These are phyloP conservation scores for Suhomyces bolitotheri DNA, from an alignment of 1,139 yeast genomes.

Conservation along the genomic window DNA sequence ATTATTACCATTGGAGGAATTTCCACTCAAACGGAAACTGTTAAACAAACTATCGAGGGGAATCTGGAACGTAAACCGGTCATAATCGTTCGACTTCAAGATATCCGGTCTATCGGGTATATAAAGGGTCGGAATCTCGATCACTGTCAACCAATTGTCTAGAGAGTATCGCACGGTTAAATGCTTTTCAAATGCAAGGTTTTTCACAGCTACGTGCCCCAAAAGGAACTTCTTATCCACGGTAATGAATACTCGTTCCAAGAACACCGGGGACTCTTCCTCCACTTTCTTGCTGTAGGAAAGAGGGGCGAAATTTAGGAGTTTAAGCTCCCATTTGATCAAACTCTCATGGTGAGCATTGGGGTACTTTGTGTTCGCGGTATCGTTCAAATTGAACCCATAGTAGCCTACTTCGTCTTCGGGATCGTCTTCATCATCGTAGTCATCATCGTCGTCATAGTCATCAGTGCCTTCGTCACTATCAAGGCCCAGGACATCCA, in stretches of 20 bases:
- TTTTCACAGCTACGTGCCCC: slow-evolving; percentile 75
- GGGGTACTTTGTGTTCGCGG: slow-evolving; percentile 22
- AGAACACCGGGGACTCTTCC: slow-evolving; percentile 49
- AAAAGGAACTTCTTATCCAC: slow-evolving; percentile 56
- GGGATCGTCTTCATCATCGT: slow-evolving; percentile 22
- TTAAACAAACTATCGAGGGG: slow-evolving; percentile 44
- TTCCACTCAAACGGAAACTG: slow-evolving; percentile 23
- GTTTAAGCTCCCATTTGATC: slow-evolving; percentile 51
- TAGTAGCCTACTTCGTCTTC: slow-evolving; percentile 22
- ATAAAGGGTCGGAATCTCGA: slow-evolving; percentile 67
- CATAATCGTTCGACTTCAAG: slow-evolving; percentile 52
- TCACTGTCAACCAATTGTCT: slow-evolving; percentile 72
- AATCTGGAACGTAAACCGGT: slow-evolving; percentile 58
- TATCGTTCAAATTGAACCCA: slow-evolving; percentile 16
- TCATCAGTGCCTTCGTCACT: slow-evolving; percentile 21
- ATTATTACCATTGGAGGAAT: slow-evolving; percentile 1
- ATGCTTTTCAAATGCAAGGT: slow-evolving; percentile 62
- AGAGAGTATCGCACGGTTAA: slow-evolving; percentile 65
- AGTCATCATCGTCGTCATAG: slow-evolving; percentile 19
- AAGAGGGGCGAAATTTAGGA: slow-evolving; percentile 47
- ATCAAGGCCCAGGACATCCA: slow-evolving; percentile 14
- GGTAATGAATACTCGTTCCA: slow-evolving; percentile 65
- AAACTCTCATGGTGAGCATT: slow-evolving; percentile 20
- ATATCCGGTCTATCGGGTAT: slow-evolving; percentile 60
- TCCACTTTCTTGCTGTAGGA: slow-evolving; percentile 42